A percentile compares a stretch with the other conserved stretches of the same genome.
Evolutionary conservation across 2,329 filamentous ascomycete genomes (phyloP).

Genomic region (Phyllosticta citribraziliensis): DNA sequence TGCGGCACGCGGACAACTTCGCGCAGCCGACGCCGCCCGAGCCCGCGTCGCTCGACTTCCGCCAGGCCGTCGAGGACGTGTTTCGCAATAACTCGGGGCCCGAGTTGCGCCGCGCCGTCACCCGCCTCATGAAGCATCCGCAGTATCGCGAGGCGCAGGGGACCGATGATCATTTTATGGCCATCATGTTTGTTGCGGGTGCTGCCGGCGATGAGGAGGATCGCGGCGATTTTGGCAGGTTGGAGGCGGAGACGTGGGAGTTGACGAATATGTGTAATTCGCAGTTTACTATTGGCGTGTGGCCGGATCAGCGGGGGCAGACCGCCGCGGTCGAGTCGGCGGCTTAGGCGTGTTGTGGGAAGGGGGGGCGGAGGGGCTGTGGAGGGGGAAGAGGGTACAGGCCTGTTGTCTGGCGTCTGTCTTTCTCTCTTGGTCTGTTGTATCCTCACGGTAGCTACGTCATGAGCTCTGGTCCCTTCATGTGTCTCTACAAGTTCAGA

Average conservation of each 20-base stretch:
- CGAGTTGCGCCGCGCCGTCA: constrained; percentile 43
- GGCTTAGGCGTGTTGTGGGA: not conserved
- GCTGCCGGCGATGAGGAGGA: constrained; percentile 35
- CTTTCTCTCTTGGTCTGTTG: too few relatives aligned
- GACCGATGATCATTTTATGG: constrained; percentile 63
- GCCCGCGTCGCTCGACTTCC: constrained; percentile 53
- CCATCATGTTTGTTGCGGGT: constrained; percentile 54
- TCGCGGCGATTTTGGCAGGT: constrained; percentile 26
- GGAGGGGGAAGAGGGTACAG: too few relatives aligned
- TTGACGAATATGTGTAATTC: constrained; percentile 54
- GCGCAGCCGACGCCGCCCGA: constrained; percentile 50
- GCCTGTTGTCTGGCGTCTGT: too few relatives aligned
- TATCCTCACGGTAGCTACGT: too few relatives aligned
- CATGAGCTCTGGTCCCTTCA: too few relatives aligned
- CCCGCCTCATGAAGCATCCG: constrained; percentile 59
- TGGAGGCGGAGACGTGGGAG: constrained; percentile 57
- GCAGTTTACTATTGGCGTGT: constrained; percentile 45
- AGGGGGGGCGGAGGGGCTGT: too few relatives aligned
- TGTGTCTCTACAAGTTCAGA: too few relatives aligned
- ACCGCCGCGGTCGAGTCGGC: not conserved
- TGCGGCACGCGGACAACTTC: constrained; percentile 54
- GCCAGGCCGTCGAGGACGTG: constrained; percentile 54
- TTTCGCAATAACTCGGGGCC: constrained; percentile 47
- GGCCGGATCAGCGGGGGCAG: not conserved
- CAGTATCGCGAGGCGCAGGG: constrained; percentile 56